phyloP scores from a whole-genome alignment of 2,329 filamentous ascomycete species.

The Nemania bipapillata region DNA sequence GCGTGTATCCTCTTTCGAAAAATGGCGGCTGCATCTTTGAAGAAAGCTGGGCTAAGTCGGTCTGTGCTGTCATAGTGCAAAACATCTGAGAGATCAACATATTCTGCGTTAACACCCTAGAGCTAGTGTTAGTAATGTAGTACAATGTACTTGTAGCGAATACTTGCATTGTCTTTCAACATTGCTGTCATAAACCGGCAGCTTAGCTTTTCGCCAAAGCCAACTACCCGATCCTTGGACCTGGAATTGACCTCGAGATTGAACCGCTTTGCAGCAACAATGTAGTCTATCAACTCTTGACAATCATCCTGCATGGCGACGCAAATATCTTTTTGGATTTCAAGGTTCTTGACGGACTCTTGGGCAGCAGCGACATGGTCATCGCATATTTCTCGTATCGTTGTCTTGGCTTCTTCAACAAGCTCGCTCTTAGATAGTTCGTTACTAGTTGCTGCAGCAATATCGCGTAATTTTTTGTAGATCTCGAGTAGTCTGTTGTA shows the following conservation, averaged over 20 bases:
- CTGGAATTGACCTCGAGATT: constrained; percentile 80
- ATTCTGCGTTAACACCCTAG: constrained; percentile 82
- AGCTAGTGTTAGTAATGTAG: constrained; percentile 45
- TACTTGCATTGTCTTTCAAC: constrained; percentile 74
- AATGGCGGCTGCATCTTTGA: constrained; percentile 69
- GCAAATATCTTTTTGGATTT: constrained; percentile 68
- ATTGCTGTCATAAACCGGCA: constrained; percentile 90
- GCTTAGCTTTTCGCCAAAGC: constrained; percentile 94
- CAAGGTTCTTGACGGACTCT: constrained; percentile 67
- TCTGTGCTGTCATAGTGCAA: constrained; percentile 73
- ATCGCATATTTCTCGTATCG: constrained; percentile 82
- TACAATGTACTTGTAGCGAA: constrained; percentile 1
- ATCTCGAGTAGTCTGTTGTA: constrained; percentile 66
- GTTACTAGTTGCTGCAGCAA: constrained; percentile 64
- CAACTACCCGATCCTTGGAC: constrained; percentile 87
- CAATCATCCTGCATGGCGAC: constrained; percentile 81
- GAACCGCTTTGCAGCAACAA: constrained; percentile 71
- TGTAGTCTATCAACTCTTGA: constrained; percentile 79
- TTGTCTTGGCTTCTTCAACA: constrained; percentile 72
- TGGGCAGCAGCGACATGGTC: constrained; percentile 83
- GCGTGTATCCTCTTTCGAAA: constrained; percentile 72
- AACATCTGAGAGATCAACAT: constrained; percentile 86
- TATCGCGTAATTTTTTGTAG: constrained; percentile 66
- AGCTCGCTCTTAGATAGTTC: constrained; percentile 65
- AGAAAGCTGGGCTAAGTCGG: constrained; percentile 74